Evolutionary conservation across 345 rosid genomes (phyloP), one percentile per base, ranked within the genome.

Genomic region (Gossypium anomalum): DNA sequence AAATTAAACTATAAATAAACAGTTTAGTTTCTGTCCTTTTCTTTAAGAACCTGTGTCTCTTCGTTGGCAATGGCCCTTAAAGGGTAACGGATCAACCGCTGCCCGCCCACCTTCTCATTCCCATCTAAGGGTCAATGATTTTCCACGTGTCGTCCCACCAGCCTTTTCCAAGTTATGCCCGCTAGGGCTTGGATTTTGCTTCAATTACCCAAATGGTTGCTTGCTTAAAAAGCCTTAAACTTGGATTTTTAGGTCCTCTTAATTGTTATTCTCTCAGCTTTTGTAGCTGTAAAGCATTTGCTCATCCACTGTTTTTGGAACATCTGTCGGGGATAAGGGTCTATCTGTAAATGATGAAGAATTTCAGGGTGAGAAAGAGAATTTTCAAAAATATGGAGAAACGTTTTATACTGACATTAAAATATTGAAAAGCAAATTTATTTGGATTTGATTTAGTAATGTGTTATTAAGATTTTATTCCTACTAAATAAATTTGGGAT

Each of bases 121-220:
- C n/a, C 20, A 85, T 86, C 89, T 1, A 53, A 76, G 77, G 88
- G 79, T 65, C 29, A 0, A 0, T 29, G 0, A 0, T 0, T 29
- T 9, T 67, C 76, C 91, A 88, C 89, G 89, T 83, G 72, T 38
- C 59, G 25, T 7, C 7, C 19, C 57, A 60, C 48, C 43, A 41
- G 53, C 53, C 53, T 76, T 73, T 66, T 79, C 94, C 88, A 81
- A 77, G 79, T 83, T 84, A 84, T 34, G 41, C 83, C 81, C 90
- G 86, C 82, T 76, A 2, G 49, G 41, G 7, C 7, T 13, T 65
- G 25, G 2, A 7, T 29, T 61, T 55, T 71, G 23, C 38, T 20
- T 20, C 19, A n/a, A 56, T 71, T 47, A 45, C 12, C 15, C 19
- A n/a, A 45, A 48, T 47, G 57, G 2, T 53, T 53, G 17, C 15